Evolutionary conservation across 2,329 filamentous ascomycete species (phyloP), one percentile per base, ranked within the genome.

Genomic region (Akanthomyces uredinophilus): DNA sequence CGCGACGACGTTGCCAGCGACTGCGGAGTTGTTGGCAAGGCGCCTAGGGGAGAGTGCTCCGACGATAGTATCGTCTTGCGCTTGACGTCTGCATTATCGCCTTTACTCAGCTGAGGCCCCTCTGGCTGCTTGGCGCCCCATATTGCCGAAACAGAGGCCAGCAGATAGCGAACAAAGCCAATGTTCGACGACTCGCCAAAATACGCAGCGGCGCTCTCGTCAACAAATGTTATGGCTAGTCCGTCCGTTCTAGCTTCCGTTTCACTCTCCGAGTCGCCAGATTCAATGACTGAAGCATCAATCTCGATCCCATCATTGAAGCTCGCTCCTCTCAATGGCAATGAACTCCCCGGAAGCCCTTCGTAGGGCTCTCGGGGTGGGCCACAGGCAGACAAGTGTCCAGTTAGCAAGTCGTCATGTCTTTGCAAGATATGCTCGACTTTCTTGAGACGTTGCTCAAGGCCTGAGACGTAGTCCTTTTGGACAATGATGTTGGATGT

Each of bases 151-250:
- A 72, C 50, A 5, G 65, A 64, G 3, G 60, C 63, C 6, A 65
- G 61, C 14, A 69, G 63, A n/a, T 65, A 61, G 20, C 66, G 61
- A 4, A 64, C 66, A 20, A 69, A 69, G 14, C 64, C 64, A 43
- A 69, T 69, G 10, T 69, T 69, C 11, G 68, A 69, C 5, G 67
- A 66, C 16, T 68, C 64, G 3, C 68, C 68, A 49, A 69, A 69
- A 51, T 65, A 69, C 3, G 64, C 62, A 39, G 65, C 65, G 7
- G 59, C 62, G 11, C 65, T 60, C 18, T 68, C 68, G 11, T 63
- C 66, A 24, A 64, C 65, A 49, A 67, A 67, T 5, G 64, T 65
- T 10, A 69, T 68, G n/a, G 65, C 68, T 4, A 69, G 61, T 1
- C 68, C 68, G 39, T 69, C 67, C 2, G 67, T 69, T 46, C 62